These are phyloP conservation scores for Globisporangium okanoganense DNA, from an alignment of 352 stramenopile genomes.

Conservation along the genomic window DNA sequence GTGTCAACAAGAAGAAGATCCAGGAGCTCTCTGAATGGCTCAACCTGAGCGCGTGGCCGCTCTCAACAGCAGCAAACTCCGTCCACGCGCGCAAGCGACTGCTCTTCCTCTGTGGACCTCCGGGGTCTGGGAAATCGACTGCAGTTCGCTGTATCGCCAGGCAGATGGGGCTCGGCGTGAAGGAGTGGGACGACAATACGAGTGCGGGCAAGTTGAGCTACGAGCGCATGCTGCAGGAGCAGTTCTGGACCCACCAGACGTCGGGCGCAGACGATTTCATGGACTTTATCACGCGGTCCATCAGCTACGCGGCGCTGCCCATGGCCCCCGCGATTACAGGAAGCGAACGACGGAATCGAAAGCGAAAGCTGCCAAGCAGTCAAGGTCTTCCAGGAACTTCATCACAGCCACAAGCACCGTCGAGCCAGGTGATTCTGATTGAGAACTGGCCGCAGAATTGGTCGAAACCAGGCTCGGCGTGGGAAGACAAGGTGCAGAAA, in stretches of 20 bases:
- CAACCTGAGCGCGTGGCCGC: slow-evolving; percentile 18
- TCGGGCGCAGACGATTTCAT: slow-evolving; percentile 69
- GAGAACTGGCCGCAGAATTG: slow-evolving; percentile 72
- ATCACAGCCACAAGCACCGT: background rate
- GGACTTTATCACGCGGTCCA: slow-evolving; percentile 71
- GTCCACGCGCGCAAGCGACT: slow-evolving; percentile 41
- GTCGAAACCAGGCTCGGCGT: slow-evolving; percentile 29
- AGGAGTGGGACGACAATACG: slow-evolving; percentile 75
- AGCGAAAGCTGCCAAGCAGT: slow-evolving; percentile 14
- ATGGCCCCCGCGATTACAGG: slow-evolving; percentile 13
- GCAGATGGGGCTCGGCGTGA: slow-evolving; percentile 40
- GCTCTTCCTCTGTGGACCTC: slow-evolving; percentile 77
- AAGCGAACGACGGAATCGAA: slow-evolving; percentile 7
- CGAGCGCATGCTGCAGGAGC: slow-evolving; percentile 43
- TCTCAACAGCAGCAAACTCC: background rate
- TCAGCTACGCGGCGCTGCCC: slow-evolving; percentile 61
- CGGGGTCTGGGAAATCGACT: slow-evolving; percentile 80
- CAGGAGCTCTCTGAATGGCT: slow-evolving; percentile 73
- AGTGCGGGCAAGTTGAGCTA: slow-evolving; percentile 48
- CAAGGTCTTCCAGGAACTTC: background rate
- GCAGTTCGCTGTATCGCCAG: slow-evolving; percentile 56
- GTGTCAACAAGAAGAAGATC: slow-evolving; percentile 82
- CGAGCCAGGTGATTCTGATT: slow-evolving; percentile 53
- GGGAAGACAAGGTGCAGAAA: slow-evolving; percentile 52
- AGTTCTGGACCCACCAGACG: slow-evolving; percentile 43